A percentile compares a stretch with the other conserved stretches of the same genome.
These are phyloP conservation scores for Coemansia asiatica DNA, from an alignment of 192 early-diverging fungal genomes.

Conservation along the genomic window DNA sequence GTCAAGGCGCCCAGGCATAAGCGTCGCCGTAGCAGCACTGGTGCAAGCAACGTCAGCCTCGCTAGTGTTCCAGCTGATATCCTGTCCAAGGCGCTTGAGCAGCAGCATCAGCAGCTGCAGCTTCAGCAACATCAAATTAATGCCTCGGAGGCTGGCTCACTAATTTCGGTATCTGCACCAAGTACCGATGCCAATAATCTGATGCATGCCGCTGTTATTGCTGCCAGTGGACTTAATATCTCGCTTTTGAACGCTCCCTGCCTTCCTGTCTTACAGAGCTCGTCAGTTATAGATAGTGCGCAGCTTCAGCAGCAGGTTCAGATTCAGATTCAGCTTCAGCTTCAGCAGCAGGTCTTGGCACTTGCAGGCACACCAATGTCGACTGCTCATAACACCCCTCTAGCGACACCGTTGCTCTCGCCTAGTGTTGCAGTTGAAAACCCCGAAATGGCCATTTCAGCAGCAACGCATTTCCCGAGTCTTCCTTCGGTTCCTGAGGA, in stretches of 20 bases:
- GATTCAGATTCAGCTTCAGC: conserved; percentile 5
- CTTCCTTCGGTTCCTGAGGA: conserved; percentile 40
- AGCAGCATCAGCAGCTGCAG: conserved; percentile 12
- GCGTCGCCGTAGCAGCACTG: conserved; percentile 34
- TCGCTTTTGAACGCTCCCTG: conserved; percentile 11
- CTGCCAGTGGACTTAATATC: conserved; percentile 20
- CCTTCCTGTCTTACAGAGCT: background rate
- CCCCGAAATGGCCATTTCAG: background rate
- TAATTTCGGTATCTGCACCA: background rate
- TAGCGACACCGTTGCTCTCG: conserved; percentile 20
- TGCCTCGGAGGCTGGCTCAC: background rate
- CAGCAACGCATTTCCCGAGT: conserved; percentile 20
- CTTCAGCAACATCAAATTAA: no score
- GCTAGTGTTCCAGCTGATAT: conserved; percentile 2
- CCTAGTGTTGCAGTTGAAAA: conserved; percentile 16
- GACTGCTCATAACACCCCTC: conserved; percentile 17
- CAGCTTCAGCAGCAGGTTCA: conserved; percentile 1
- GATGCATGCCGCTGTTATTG: background rate
- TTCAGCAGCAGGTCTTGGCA: conserved; percentile 6
- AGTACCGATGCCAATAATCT: background rate
- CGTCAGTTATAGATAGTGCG: background rate
- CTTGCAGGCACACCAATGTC: conserved; percentile 22
- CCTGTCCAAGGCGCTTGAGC: conserved; percentile 13
- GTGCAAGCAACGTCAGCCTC: conserved; percentile 16
- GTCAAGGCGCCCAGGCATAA: conserved; percentile 13